These are phyloP conservation scores for Neospora caninum DNA, from an alignment of 169 alveolate genomes.

Conservation along the genomic window DNA sequence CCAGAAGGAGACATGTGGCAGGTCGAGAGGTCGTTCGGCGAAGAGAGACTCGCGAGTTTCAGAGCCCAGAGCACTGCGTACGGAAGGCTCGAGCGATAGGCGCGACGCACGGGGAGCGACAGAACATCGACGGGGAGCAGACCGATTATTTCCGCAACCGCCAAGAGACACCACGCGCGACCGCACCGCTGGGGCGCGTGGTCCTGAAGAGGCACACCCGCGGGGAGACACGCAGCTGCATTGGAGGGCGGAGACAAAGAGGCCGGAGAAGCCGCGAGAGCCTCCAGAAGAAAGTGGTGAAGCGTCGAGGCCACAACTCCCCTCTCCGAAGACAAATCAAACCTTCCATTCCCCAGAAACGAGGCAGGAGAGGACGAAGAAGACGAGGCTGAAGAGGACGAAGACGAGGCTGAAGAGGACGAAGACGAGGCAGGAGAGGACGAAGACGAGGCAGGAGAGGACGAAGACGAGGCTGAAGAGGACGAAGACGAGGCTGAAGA, in stretches of 20 bases:
- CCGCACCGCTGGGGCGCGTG: not conserved
- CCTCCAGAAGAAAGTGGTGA: constrained; percentile 18
- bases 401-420: not conserved
- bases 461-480: not conserved
- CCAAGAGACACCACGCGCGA: not conserved
- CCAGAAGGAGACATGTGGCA: not conserved
- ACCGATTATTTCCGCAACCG: constrained; percentile 35
- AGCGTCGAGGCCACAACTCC: not conserved
- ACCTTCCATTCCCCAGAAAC: not conserved
- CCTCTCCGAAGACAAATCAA: constrained; percentile 15
- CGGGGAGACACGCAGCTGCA: not conserved
- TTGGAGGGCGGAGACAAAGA: not conserved
- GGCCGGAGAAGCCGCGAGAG: not conserved
- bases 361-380: not conserved
- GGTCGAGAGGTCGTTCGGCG: not conserved
- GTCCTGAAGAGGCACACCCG: not conserved
- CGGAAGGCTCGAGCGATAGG: not conserved
- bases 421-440: not conserved
- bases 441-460: not conserved
- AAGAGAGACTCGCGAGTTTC: not conserved
- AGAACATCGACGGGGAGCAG: not conserved
- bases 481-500: not conserved
- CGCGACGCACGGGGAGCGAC: constrained; percentile 4
- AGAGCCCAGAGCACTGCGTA: constrained; percentile 23
- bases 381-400: not conserved